Evolutionary conservation across 768 basidiomycete species (phyloP).

Genomic region (Epithele typhae): DNA sequence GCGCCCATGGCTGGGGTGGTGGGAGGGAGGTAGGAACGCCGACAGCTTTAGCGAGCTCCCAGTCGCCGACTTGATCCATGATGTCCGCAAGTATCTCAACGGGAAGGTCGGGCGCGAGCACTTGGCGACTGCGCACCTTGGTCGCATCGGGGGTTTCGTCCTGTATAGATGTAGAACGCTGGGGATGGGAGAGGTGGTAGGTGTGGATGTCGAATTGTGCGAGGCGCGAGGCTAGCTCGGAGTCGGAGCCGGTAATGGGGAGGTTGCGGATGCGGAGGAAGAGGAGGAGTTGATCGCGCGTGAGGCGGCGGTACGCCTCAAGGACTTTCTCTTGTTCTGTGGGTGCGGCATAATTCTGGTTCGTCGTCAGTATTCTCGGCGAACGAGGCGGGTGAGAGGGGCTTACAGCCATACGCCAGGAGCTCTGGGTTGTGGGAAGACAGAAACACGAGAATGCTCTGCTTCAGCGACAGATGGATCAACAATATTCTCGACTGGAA

Average conservation of each 20-base stretch:
- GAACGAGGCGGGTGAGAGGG: too few species aligned
- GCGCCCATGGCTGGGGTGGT: constrained; percentile 66
- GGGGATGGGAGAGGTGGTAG: constrained; percentile 47
- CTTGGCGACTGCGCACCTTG: constrained; percentile 26
- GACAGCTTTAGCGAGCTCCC: constrained; percentile 79
- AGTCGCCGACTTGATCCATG: constrained; percentile 74
- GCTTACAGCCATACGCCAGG: constrained; percentile 20
- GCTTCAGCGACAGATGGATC: neutral
- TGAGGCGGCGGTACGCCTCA: constrained; percentile 66
- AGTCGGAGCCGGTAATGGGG: constrained; percentile 56
- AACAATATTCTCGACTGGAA: too few species aligned
- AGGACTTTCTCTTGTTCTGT: constrained; percentile 44
- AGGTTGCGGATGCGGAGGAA: constrained; percentile 72
- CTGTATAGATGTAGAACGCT: constrained; percentile 1
- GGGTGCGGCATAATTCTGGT: constrained; percentile 19
- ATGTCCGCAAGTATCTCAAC: constrained; percentile 75
- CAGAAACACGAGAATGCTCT: too few species aligned
- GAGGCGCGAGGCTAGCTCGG: constrained; percentile 66
- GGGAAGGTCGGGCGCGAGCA: constrained; percentile 55
- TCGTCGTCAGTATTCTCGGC: constrained; percentile 2
- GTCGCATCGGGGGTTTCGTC: constrained; percentile 12
- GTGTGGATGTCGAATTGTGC: constrained; percentile 72
- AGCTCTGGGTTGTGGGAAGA: neutral
- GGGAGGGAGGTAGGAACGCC: constrained; percentile 67
- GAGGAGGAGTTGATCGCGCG: constrained; percentile 63